Evolutionary conservation across 2,329 filamentous ascomycete genomes (phyloP), one percentile per base, ranked within the genome.

Genomic region (Massarina eburnea): DNA sequence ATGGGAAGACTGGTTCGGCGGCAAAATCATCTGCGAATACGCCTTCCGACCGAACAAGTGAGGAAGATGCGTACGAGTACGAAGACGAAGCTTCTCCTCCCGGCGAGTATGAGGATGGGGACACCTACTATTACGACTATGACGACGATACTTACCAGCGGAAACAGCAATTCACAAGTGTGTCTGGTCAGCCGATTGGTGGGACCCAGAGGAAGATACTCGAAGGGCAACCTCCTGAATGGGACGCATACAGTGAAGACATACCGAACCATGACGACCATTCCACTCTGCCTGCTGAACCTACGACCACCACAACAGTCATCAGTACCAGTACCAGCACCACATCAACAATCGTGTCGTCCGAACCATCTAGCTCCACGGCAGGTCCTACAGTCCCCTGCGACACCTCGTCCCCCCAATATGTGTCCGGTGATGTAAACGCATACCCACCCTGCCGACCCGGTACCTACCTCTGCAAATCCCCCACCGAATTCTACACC

Each of bases 381-480:
- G 8, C 34, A 20, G 19, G 10, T 9, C 2, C 19, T 12, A 17
- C 14, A 22, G 8, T 12, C 20, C n/a, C 20, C 35, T 38, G 21
- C 35, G 18, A 12, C 20, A 15, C 39, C 10, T 19, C 17, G 5
- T 4, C 39, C 30, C 22, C 41, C 19, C 43, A 46, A 22, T 63
- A 57, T 50, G 50, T 50, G n/a, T 58, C 59, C 17, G 56, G 54
- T 36, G 56, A 70, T 41, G 52, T 61, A 15, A 42, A 29, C 15
- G 42, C 46, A 39, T 70, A 66, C 45, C 59, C 69, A 1, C 68
- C 69, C 26, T 74, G 71, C 51, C 58, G 62, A 1, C 70, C 69
- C 1, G 69, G 67, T 17, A 64, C 66, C n/a, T 71, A 70, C 59
- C 62, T 73, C 49, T 73, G 71, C 66, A 64, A 62, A 21, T 64